Conservation (phyloP, 768 basidiomycete species). For the Suillus placidus region DNA sequence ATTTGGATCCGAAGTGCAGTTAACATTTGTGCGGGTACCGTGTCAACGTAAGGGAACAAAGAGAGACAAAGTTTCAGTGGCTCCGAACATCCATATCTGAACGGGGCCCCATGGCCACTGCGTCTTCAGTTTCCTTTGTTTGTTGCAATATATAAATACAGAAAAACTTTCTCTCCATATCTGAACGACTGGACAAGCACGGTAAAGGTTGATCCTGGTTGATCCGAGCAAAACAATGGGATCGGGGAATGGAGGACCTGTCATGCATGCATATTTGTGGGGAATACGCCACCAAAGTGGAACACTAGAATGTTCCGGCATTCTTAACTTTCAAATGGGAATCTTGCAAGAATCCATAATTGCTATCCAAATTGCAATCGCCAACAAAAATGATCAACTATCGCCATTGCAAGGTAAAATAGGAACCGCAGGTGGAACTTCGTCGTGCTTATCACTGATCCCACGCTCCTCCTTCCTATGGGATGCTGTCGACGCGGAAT, state of each 20-base stretch:
- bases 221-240: conserved; percentile 6
- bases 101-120: too few species aligned
- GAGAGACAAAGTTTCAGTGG: neutral
- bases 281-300: neutral
- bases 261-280: neutral
- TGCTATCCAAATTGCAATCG: conserved; percentile 1
- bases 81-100: neutral
- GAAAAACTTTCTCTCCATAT: neutral
- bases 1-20: neutral
- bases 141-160: neutral
- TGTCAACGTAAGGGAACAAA: conserved; percentile 4
- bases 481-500: neutral
- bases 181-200: neutral
- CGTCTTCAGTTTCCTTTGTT: neutral
- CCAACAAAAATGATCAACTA: conserved; percentile 1
- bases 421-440: conserved; percentile 5
- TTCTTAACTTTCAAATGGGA: neutral
- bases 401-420: conserved; percentile 5
- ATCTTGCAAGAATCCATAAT: neutral
- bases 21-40: neutral
- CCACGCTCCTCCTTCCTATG: conserved; percentile 2
- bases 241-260: conserved; percentile 9
- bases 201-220: neutral
- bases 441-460: neutral
- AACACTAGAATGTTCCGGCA: conserved; percentile 3